These are phyloP conservation scores for Thermoascus crustaceus DNA, from an alignment of 2,329 filamentous ascomycete genomes.

Conservation along the genomic window DNA sequence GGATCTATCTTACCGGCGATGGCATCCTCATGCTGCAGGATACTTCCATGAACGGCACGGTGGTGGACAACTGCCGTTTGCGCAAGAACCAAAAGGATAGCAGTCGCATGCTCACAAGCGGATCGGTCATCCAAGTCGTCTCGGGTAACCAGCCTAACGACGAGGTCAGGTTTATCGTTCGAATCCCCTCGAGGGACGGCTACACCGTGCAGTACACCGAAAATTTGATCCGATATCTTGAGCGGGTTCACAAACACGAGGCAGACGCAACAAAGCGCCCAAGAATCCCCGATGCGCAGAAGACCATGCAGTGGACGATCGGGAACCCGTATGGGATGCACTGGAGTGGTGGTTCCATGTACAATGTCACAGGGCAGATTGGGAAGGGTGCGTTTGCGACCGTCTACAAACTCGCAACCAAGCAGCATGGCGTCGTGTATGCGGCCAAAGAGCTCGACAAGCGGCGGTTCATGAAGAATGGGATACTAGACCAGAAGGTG, in stretches of 20 bases:
- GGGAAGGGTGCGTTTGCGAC: slow-evolving; percentile 93
- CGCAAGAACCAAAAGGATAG: slow-evolving; percentile 42
- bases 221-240: slow-evolving; percentile 63
- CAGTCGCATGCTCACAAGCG: slow-evolving; percentile 60
- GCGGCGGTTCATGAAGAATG: slow-evolving; percentile 85
- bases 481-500: slow-evolving; percentile 78
- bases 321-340: slow-evolving; percentile 56
- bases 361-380: slow-evolving; percentile 73
- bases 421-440: slow-evolving; percentile 71
- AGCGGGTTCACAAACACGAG: slow-evolving; percentile 21
- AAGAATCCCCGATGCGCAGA: slow-evolving; percentile 16
- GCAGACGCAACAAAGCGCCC: slow-evolving; percentile 15
- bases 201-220: slow-evolving; percentile 57
- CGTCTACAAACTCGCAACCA: slow-evolving; percentile 83
- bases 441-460: slow-evolving; percentile 96
- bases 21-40: slow-evolving; percentile 89
- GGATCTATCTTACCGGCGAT: slow-evolving; percentile 81
- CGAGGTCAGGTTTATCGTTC: slow-evolving; percentile 75
- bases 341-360: slow-evolving; percentile 72
- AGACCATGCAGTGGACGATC: slow-evolving; percentile 26
- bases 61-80: slow-evolving; percentile 68
- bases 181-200: slow-evolving; percentile 69
- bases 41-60: slow-evolving; percentile 88
- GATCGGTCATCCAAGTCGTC: slow-evolving; percentile 64
- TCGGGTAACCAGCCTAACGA: slow-evolving; percentile 41